These are phyloP conservation scores for Oryza australiensis DNA, from an alignment of 176 grass and related monocot genomes.

Conservation along the genomic window DNA sequence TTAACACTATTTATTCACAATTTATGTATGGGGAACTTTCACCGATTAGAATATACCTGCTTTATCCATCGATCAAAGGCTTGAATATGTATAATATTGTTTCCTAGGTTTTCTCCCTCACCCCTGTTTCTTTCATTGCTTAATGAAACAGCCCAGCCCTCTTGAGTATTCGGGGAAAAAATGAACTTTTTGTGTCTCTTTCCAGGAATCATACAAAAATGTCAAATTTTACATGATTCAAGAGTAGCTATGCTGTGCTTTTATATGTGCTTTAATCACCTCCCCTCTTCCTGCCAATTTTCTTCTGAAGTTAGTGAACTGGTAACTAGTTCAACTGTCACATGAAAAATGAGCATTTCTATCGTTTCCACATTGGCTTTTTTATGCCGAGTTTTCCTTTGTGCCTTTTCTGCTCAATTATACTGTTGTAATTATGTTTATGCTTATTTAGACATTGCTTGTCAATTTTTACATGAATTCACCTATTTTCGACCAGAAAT, in stretches of 20 bases:
- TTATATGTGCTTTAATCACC: background rate
- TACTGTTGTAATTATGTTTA: background rate
- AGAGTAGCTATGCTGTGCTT: background rate
- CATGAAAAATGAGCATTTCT: background rate
- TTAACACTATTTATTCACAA: background rate
- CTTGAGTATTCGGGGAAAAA: too few relatives aligned
- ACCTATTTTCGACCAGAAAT: background rate
- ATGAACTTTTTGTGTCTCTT: background rate
- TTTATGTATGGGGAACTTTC: background rate
- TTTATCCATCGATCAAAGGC: too few relatives aligned
- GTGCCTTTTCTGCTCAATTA: background rate
- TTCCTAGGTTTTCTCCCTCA: background rate
- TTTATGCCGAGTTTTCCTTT: background rate
- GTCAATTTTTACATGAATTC: background rate
- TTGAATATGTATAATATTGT: background rate
- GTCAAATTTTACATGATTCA: background rate
- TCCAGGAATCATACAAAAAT: background rate
- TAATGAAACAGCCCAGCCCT: too few relatives aligned
- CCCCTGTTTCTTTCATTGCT: too few relatives aligned
- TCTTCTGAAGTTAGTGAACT: background rate
- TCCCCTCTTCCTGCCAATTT: background rate
- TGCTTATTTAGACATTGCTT: background rate
- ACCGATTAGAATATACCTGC: background rate
- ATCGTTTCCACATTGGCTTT: background rate
- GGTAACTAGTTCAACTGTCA: background rate